These are phyloP conservation scores for Corymbia maculata DNA, from an alignment of 345 rosid genomes.

Conservation along the genomic window DNA sequence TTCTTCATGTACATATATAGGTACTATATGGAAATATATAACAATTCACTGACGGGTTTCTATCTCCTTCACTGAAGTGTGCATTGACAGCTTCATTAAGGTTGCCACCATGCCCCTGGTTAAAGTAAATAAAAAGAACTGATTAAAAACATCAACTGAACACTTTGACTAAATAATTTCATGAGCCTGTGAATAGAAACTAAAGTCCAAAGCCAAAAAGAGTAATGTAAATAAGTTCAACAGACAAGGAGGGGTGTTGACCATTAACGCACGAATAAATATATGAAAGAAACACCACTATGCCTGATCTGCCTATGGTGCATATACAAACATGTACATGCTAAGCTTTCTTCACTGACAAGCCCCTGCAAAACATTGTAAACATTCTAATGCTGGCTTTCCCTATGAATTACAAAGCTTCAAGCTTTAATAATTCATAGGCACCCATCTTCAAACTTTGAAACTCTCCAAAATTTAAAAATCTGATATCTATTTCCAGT, in stretches of 20 bases:
- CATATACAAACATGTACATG: neutral
- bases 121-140: conserved; percentile 4
- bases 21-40: neutral
- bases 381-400: neutral
- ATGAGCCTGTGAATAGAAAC: neutral
- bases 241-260: neutral
- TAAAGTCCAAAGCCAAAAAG: neutral
- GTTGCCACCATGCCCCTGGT: conserved; percentile 84
- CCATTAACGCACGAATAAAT: neutral
- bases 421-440: too few species aligned
- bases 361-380: neutral
- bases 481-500: neutral
- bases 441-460: neutral
- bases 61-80: conserved; percentile 79
- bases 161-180: neutral
- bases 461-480: neutral
- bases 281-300: neutral
- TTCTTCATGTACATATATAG: neutral
- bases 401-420: neutral
- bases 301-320: neutral
- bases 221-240: neutral
- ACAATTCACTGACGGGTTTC: conserved; percentile 32
- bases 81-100: conserved; percentile 94
- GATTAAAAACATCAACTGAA: neutral
- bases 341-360: neutral